These are phyloP conservation scores for Geotrichum carabidarum DNA, from an alignment of 1,139 yeast genomes.

Conservation along the genomic window DNA sequence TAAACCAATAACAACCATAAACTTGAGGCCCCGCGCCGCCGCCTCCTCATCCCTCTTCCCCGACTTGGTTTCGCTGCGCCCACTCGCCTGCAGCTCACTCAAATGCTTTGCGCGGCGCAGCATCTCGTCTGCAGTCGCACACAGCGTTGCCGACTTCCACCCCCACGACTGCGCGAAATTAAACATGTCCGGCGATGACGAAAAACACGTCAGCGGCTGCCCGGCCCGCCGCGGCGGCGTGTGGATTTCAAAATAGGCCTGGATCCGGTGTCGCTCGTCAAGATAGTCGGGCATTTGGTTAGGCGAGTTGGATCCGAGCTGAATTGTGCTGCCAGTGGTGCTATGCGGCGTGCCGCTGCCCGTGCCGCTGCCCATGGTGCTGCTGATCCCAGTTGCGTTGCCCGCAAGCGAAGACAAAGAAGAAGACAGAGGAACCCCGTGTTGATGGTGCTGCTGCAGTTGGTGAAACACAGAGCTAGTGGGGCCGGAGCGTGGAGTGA, in stretches of 20 bases:
- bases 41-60: too few relatives aligned
- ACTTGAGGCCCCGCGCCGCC: constrained; percentile 35
- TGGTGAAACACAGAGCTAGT: too few relatives aligned
- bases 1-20: constrained; percentile 48
- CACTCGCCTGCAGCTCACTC: neutral
- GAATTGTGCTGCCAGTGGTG: too few relatives aligned
- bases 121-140: constrained; percentile 42
- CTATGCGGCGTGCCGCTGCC: too few relatives aligned
- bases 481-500: too few relatives aligned
- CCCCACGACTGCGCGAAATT: constrained; percentile 54
- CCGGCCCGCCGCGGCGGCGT: constrained; percentile 41
- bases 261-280: constrained; percentile 43
- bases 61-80: too few relatives aligned
- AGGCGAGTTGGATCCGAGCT: too few relatives aligned
- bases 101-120: neutral
- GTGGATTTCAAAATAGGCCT: constrained; percentile 48
- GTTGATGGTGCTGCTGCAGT: too few relatives aligned
- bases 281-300: constrained; percentile 23
- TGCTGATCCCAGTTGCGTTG: too few relatives aligned
- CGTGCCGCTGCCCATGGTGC: too few relatives aligned
- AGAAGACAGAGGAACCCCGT: too few relatives aligned
- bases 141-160: constrained; percentile 48
- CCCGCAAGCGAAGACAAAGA: too few relatives aligned
- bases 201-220: constrained; percentile 42
- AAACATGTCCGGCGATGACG: constrained; percentile 49